phyloP scores from a whole-genome alignment of 1,139 yeast genomes.

The Protomyces macrosporus region DNA sequence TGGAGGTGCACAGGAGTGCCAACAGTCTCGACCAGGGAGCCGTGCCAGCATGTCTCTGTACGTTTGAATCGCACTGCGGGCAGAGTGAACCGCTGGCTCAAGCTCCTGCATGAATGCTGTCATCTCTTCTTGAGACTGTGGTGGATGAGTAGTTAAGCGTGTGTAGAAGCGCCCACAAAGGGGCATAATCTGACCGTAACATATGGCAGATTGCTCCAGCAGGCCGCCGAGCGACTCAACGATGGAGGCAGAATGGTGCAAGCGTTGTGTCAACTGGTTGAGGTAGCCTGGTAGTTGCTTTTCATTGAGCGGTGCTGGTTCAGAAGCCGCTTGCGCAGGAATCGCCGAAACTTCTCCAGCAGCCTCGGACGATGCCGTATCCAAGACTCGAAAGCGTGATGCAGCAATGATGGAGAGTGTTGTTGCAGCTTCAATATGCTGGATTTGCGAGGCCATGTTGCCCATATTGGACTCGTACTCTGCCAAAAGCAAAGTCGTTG shows the following conservation, averaged over 20 bases:
- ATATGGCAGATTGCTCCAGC: conserved; percentile 13
- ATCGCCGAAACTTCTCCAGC: neutral
- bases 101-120: neutral
- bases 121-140: neutral
- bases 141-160: neutral
- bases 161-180: conserved; percentile 6
- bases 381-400: neutral
- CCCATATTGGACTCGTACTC: conserved; percentile 12
- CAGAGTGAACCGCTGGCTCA: neutral
- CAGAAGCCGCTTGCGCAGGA: neutral
- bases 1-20: conserved; percentile 1
- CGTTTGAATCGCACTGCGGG: neutral
- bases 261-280: conserved; percentile 8
- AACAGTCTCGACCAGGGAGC: neutral
- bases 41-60: neutral
- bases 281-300: conserved; percentile 8
- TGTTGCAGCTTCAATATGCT: conserved; percentile 13
- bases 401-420: conserved; percentile 11
- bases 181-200: conserved; percentile 11
- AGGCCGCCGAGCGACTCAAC: conserved; percentile 7
- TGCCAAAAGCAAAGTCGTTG: conserved; percentile 13
- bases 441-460: conserved; percentile 1
- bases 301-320: neutral
- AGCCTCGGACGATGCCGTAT: neutral
- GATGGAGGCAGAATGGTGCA: conserved; percentile 7